Conservation (phyloP, 495 filamentous ascomycete genomes). For the Polyplosphaeria fusca region DNA sequence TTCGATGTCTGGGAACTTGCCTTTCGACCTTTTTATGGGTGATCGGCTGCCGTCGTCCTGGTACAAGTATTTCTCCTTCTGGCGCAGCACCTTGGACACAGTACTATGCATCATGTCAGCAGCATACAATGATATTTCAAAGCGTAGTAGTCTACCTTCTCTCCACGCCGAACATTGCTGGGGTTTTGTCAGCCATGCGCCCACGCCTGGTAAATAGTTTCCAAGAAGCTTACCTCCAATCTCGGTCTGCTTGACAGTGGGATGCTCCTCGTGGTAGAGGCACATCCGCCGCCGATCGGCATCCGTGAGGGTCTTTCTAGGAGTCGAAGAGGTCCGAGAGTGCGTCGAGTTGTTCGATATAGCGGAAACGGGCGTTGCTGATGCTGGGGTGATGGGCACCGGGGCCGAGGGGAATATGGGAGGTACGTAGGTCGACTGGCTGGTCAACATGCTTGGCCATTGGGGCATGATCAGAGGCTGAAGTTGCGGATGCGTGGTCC, state of each 20-base stretch:
- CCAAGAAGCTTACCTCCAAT: conserved; percentile 72
- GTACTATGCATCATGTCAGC: conserved; percentile 60
- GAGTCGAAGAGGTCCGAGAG: conserved; percentile 55
- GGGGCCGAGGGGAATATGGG: conserved; percentile 40
- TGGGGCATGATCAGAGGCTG: conserved; percentile 52
- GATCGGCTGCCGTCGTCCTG: conserved; percentile 83
- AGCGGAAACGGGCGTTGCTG: conserved; percentile 45
- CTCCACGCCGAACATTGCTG: conserved; percentile 93
- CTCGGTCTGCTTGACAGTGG: conserved; percentile 93
- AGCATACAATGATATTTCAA: conserved; percentile 7
- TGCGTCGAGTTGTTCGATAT: conserved; percentile 44
- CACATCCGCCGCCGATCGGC: conserved; percentile 91
- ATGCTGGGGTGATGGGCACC: conserved; percentile 40
- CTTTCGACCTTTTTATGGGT: conserved; percentile 83
- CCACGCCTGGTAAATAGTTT: conserved; percentile 19
- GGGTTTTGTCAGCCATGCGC: conserved; percentile 34
- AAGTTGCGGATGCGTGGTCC: conserved; percentile 45
- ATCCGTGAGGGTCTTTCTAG: conserved; percentile 88
- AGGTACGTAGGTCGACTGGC: conserved; percentile 45
- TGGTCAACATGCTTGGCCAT: conserved; percentile 54
- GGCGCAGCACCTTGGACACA: conserved; percentile 93
- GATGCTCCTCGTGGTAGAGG: conserved; percentile 90
- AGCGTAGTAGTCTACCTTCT: conserved; percentile 67
- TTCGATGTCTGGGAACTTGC: conserved; percentile 92
- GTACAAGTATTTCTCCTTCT: conserved; percentile 95